Evolutionary conservation across 352 stramenopile genomes (phyloP).

Genomic region (Phytophthora pluvialis): DNA sequence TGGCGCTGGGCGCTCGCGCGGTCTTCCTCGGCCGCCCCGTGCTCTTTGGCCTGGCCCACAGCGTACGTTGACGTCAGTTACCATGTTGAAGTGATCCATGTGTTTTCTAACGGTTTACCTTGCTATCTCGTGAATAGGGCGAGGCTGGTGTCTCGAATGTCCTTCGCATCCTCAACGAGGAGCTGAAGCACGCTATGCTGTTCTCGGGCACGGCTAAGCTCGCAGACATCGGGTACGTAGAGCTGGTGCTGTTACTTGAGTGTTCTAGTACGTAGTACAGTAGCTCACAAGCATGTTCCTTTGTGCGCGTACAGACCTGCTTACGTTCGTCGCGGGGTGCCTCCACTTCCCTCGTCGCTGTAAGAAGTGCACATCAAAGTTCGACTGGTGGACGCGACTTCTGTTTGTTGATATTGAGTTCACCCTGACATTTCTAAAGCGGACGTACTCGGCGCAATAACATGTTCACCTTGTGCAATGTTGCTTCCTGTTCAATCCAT

Average conservation of each 20-base stretch:
- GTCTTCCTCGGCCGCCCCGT: constrained; percentile 95
- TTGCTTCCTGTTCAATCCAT: neutral
- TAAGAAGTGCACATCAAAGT: constrained; percentile 19
- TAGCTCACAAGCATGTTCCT: constrained; percentile 2
- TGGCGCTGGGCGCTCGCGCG: constrained; percentile 93
- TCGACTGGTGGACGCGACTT: constrained; percentile 4
- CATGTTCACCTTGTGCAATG: constrained; percentile 9
- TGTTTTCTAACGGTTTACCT: neutral
- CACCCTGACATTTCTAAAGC: constrained; percentile 1
- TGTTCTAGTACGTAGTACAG: neutral
- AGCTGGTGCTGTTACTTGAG: neutral
- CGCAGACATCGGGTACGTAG: constrained; percentile 73
- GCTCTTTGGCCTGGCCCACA: constrained; percentile 93
- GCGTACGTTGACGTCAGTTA: constrained; percentile 48
- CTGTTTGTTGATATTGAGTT: constrained; percentile 15
- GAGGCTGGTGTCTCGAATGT: constrained; percentile 89
- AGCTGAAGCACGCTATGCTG: constrained; percentile 94
- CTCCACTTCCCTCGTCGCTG: constrained; percentile 35
- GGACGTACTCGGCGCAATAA: constrained; percentile 3
- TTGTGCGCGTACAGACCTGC: constrained; percentile 25
- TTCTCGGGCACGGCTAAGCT: constrained; percentile 73
- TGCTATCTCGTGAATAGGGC: constrained; percentile 44
- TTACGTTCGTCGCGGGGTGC: constrained; percentile 41
- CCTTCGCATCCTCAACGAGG: constrained; percentile 91
- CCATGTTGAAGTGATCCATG: neutral